Evolutionary conservation across 768 basidiomycete species (phyloP), one percentile per base, ranked within the genome.

Genomic region (Cystobasidium onofrii): DNA sequence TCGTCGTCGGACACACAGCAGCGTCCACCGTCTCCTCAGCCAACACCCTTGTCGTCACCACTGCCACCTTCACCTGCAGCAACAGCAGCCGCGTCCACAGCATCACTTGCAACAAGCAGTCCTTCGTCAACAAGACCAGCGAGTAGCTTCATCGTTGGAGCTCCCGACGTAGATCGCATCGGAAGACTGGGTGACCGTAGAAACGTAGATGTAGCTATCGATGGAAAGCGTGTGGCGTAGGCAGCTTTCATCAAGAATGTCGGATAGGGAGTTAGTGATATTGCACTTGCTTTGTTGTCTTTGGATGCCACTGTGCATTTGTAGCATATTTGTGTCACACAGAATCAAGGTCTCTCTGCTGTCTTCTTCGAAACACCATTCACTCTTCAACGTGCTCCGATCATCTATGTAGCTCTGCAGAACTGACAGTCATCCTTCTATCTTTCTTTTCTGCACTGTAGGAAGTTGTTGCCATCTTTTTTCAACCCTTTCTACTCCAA

Each of bases 131-230:
- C 67, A 60, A 31, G 69, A 25, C 55, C 50, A n/a, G 10, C 31
- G 10, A 60, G 69, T 31, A 36, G 55, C 20, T 61, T 31, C 17
- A 44, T 71, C 54, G 34, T 71, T 23, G 69, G 69, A 31, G 69
- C 69, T 23, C 69, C 69, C 27, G 69, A 71, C 39, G 69, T 71
- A 25, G 69, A 71, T 31, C 52, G 69, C 18, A 15, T 71, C 6
- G 69, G 69, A 15, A 71, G 29, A 61, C 54, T 71, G 7, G 36
- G 54, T n/a, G 52, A 71, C 31, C 50, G 69, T 7, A 33, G 36
- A 20, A 52, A 31, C 17, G 6, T 2, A 20, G 55, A 61, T 36
- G 55, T 27, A 60, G 25, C 9, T 18, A 46, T 55, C 3, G 69
- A 44, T 33, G 36, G 54, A 29, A 67, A 36, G 34, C n/a, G 65